These are phyloP conservation scores for Globisporangium cederbergense DNA, from an alignment of 352 stramenopile species.

Conservation along the genomic window DNA sequence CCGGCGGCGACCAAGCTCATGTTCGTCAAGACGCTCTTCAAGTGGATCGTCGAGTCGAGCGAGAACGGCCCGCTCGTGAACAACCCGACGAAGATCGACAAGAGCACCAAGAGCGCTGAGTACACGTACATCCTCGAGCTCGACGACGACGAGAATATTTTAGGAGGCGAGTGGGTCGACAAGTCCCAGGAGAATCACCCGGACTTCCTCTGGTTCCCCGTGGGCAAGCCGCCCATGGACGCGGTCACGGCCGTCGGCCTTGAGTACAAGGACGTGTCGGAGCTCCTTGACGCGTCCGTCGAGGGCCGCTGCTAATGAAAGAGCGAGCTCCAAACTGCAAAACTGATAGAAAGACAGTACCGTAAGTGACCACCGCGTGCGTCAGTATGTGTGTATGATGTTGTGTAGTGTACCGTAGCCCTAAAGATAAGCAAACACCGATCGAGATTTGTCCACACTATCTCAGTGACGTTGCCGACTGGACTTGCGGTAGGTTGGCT, in stretches of 20 bases:
- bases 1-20: constrained; percentile 38
- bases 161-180: constrained; percentile 65
- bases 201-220: constrained; percentile 72
- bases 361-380: neutral
- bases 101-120: constrained; percentile 42
- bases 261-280: constrained; percentile 37
- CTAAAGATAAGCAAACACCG: neutral
- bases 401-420: neutral
- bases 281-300: constrained; percentile 14
- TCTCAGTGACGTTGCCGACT: constrained; percentile 2
- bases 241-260: constrained; percentile 39
- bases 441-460: neutral
- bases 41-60: constrained; percentile 50
- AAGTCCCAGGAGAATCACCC: constrained; percentile 47
- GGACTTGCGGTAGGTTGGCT: constrained; percentile 4
- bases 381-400: neutral
- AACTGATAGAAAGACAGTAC: constrained; percentile 10
- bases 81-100: constrained; percentile 37
- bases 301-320: constrained; percentile 2
- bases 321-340: neutral
- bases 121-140: constrained; percentile 70
- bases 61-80: constrained; percentile 43
- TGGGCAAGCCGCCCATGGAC: constrained; percentile 29
- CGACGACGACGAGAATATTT: constrained; percentile 49
- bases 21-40: constrained; percentile 48